phyloP scores from a whole-genome alignment of 352 stramenopile species.

The Globisporangium cederbergense region DNA sequence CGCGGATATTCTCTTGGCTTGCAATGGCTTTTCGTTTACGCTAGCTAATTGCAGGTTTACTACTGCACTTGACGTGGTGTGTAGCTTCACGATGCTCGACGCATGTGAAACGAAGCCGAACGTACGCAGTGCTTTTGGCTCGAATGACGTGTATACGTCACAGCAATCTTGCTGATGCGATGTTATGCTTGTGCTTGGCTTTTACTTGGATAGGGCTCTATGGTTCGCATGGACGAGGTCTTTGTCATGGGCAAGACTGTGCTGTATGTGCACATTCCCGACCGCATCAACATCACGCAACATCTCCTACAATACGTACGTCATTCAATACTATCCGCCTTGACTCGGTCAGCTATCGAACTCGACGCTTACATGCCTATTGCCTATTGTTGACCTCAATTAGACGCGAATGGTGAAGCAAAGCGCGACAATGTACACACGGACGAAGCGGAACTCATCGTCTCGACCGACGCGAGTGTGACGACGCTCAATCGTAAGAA shows the following conservation, averaged over 20 bases:
- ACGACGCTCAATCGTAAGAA: not conserved
- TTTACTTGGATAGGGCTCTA: constrained; percentile 35
- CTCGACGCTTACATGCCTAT: not conserved
- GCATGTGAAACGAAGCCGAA: constrained; percentile 73
- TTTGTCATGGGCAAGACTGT: constrained; percentile 88
- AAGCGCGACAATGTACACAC: constrained; percentile 81
- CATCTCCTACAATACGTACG: constrained; percentile 79
- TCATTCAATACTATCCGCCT: constrained; percentile 5
- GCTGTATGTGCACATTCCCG: constrained; percentile 84
- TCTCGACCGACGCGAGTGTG: not conserved
- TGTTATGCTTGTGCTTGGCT: not conserved
- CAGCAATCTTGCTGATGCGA: not conserved
- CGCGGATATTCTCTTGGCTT: not conserved
- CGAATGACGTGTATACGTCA: not conserved
- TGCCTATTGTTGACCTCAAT: not conserved
- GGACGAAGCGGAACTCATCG: constrained; percentile 42
- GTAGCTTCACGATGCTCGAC: constrained; percentile 71
- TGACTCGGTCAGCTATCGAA: not conserved
- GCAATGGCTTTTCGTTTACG: not conserved
- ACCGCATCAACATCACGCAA: constrained; percentile 79
- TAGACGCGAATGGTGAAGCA: constrained; percentile 77
- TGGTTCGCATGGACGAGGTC: constrained; percentile 69
- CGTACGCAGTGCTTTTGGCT: constrained; percentile 20
- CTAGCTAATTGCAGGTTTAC: not conserved
- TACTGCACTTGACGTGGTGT: not conserved